phyloP scores from a whole-genome alignment of 1,139 yeast genomes.

The Sugiyamaella neomexicana region DNA sequence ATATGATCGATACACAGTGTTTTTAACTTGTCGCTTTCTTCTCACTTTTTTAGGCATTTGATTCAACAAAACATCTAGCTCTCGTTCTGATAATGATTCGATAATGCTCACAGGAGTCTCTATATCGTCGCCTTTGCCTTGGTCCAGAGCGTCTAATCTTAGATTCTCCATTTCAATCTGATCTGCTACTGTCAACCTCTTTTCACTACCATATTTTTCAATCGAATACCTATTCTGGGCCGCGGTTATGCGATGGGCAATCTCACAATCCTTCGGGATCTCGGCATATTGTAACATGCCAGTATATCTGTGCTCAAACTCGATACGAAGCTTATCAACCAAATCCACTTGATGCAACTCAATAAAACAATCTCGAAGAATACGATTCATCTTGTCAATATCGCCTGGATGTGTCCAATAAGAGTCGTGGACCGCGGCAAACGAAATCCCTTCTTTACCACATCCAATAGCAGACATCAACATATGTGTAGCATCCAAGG shows the following conservation, averaged over 20 bases:
- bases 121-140: slow-evolving; percentile 51
- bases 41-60: slow-evolving; percentile 21
- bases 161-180: slow-evolving; percentile 71
- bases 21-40: slow-evolving; percentile 14
- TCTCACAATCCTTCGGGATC: slow-evolving; percentile 54
- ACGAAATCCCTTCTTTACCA: slow-evolving; percentile 62
- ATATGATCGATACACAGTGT: slow-evolving; percentile 18
- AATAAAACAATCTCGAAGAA: slow-evolving; percentile 78
- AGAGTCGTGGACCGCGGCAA: slow-evolving; percentile 97
- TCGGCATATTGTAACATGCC: slow-evolving; percentile 61
- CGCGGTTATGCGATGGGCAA: slow-evolving; percentile 53
- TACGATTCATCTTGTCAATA: slow-evolving; percentile 68
- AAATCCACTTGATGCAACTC: slow-evolving; percentile 72
- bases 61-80: slow-evolving; percentile 30
- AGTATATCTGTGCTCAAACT: slow-evolving; percentile 76
- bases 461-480: slow-evolving; percentile 82
- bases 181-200: slow-evolving; percentile 64
- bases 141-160: slow-evolving; percentile 54
- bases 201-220: slow-evolving; percentile 43
- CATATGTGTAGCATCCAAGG: slow-evolving; percentile 97
- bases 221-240: slow-evolving; percentile 43
- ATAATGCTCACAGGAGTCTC: slow-evolving; percentile 73
- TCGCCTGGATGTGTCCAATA: slow-evolving; percentile 97
- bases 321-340: slow-evolving; percentile 67
- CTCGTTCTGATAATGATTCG: slow-evolving; percentile 38